Base-by-base conservation (phyloP, 192 early-diverging fungal species). In the Coemansia sp. region DNA sequence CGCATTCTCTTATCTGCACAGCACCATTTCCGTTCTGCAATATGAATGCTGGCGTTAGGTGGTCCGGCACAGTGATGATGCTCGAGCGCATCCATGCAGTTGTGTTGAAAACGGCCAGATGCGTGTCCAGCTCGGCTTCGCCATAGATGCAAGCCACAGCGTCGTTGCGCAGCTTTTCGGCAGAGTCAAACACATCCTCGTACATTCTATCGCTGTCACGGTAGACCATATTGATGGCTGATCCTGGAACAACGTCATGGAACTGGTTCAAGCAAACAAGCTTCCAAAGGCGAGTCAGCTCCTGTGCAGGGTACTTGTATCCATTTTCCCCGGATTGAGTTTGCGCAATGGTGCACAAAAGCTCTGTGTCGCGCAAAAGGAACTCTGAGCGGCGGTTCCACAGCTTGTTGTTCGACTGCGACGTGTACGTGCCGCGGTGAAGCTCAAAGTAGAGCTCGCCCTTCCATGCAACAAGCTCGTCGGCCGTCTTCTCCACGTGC, bases 381-480 rank as follows among this genome's bases (percentile, higher is more conserved):
- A 91, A 85, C 75, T 99, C 97, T 15, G 86, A 88, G 44, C 80
- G 85, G 7, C 97, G 89, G 78, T 99, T 99, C 67, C 87, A 89
- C 39, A 85, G 84, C 69, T 99, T 99, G 44, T 87, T 89, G 9
- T 85, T 74, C 1, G 91, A 91, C 63, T 98, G 95, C 0, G 95
- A 86, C 1, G 97, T 99, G 78, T 97, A 98, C 24, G 94, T 98
- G 23, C 97, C 97, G 45, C 97, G 88, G 74, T 98, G 97, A n/a
- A 98, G 86, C 75, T 98, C 97, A 88, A 96, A 94, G 71, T 98
- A 97, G 83, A 96, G 81, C 78, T 99, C 97, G 39, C 97, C 97
- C 68, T 92, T 94, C 95, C 95, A 99, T 18, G 86, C 60, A 20
- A 87, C 87, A 14, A 99, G 78, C 30, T 90, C 92, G 16, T 83